These are phyloP conservation scores for Penicillium sp. DNA, from an alignment of 2,329 filamentous ascomycete genomes.

Conservation along the genomic window DNA sequence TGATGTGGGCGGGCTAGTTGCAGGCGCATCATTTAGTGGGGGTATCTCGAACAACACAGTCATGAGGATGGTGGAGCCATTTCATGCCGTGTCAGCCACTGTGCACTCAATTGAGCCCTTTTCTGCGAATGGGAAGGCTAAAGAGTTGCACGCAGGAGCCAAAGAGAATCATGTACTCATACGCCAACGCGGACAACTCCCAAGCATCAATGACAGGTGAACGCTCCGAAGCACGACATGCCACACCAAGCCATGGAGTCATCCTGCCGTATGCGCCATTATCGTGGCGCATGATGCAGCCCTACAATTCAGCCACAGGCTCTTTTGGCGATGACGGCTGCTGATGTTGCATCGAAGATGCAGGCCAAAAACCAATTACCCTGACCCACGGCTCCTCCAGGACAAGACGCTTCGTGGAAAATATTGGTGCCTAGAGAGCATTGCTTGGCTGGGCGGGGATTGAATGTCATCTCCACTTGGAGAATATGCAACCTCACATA, in stretches of 20 bases:
- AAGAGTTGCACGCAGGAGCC: neutral
- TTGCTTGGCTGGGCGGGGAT: slow-evolving; percentile 8
- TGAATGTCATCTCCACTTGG: slow-evolving; percentile 6
- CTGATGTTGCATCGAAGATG: slow-evolving; percentile 22
- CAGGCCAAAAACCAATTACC: slow-evolving; percentile 22
- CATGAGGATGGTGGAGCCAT: neutral
- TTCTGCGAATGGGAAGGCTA: neutral
- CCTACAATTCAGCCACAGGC: slow-evolving; percentile 23
- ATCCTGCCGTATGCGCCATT: slow-evolving; percentile 1
- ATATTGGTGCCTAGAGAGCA: slow-evolving; percentile 25
- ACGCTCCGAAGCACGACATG: neutral
- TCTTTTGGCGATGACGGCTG: neutral
- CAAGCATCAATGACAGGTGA: neutral
- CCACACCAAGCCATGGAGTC: neutral
- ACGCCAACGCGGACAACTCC: neutral
- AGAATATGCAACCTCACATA: slow-evolving; percentile 16
- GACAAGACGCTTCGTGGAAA: slow-evolving; percentile 9
- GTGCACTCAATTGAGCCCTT: neutral
- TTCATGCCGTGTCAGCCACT: neutral
- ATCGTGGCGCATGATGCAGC: slow-evolving; percentile 25
- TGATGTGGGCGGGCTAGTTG: slow-evolving; percentile 17
- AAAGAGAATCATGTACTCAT: neutral
- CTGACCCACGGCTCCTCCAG: slow-evolving; percentile 5
- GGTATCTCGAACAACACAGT: neutral
- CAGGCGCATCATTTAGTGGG: slow-evolving; percentile 3